Conservation (phyloP, 495 filamentous ascomycete species). For the Hypoxylon fuscum region DNA sequence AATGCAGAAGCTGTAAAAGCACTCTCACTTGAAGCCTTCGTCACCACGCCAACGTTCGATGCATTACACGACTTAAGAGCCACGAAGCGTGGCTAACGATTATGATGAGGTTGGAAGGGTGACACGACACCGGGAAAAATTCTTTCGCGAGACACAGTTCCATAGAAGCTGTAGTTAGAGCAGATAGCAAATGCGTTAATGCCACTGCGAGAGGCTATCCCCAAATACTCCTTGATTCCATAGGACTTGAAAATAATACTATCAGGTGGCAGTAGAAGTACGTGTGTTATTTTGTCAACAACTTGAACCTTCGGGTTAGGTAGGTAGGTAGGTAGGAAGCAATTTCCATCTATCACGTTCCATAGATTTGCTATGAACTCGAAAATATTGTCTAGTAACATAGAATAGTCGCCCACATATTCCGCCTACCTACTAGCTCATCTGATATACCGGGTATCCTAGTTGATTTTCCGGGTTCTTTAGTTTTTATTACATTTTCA, state of each 20-base stretch:
- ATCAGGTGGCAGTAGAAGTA: no score
- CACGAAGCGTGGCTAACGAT: slow-evolving; percentile 35
- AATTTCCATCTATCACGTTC: no score
- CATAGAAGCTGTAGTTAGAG: slow-evolving; percentile 33
- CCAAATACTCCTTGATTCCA: background rate
- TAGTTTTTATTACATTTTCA: slow-evolving; percentile 7
- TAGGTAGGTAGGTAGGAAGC: no score
- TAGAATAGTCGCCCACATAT: no score
- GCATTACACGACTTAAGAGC: slow-evolving; percentile 39
- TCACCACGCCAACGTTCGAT: slow-evolving; percentile 25
- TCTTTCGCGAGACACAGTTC: slow-evolving; percentile 30
- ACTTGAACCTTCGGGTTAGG: no score
- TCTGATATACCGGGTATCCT: slow-evolving; percentile 25
- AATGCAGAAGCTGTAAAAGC: slow-evolving; percentile 90
- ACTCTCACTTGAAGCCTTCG: background rate
- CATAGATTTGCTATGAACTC: no score
- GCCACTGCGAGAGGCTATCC: slow-evolving; percentile 23
- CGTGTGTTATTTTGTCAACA: no score
- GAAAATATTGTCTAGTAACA: no score
- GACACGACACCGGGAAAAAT: slow-evolving; percentile 31
- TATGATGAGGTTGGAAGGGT: slow-evolving; percentile 39
- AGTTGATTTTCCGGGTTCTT: slow-evolving; percentile 9
- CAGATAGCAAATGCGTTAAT: slow-evolving; percentile 33
- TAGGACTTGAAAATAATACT: no score
- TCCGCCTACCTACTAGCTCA: background rate